Conservation (phyloP, 192 early-diverging fungal genomes). For the Entomortierella lignicola region DNA sequence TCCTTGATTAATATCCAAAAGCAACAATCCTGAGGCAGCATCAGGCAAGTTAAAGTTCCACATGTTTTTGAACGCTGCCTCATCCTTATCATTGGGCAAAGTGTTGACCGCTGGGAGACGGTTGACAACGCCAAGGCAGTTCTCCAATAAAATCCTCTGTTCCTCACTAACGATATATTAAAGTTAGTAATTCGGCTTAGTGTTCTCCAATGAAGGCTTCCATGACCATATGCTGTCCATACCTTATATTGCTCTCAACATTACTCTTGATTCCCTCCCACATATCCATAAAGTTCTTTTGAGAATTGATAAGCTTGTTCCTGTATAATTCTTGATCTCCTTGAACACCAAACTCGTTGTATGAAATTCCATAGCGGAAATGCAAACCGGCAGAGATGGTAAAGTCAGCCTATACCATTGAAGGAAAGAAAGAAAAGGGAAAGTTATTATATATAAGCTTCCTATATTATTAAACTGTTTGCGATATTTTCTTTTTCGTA, state of each 20-base stretch:
- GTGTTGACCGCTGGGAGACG: slow-evolving; percentile 56
- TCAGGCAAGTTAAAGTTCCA: slow-evolving; percentile 75
- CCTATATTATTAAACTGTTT: background rate
- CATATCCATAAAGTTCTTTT: slow-evolving; percentile 62
- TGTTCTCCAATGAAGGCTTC: too few relatives aligned
- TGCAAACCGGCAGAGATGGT: slow-evolving; percentile 72
- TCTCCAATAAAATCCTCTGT: slow-evolving; percentile 61
- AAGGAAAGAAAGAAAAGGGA: slow-evolving; percentile 3
- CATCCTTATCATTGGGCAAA: slow-evolving; percentile 58
- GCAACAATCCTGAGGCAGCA: slow-evolving; percentile 63
- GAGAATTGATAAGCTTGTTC: slow-evolving; percentile 60
- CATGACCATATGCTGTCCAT: slow-evolving; percentile 2
- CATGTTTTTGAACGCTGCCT: slow-evolving; percentile 69
- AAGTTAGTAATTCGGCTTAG: background rate
- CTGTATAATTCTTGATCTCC: slow-evolving; percentile 64
- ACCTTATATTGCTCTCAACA: slow-evolving; percentile 66
- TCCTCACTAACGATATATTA: slow-evolving; percentile 44
- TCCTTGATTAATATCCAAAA: slow-evolving; percentile 63
- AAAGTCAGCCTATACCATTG: slow-evolving; percentile 62
- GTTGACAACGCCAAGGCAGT: slow-evolving; percentile 65
- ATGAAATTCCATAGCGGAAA: slow-evolving; percentile 70
- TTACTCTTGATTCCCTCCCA: slow-evolving; percentile 67
- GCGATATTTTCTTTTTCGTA: slow-evolving; percentile 25
- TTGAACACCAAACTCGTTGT: slow-evolving; percentile 70
- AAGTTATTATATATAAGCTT: too few relatives aligned